Evolutionary conservation across 495 filamentous ascomycete genomes (phyloP).

Genomic region (Penicillium steckii): DNA sequence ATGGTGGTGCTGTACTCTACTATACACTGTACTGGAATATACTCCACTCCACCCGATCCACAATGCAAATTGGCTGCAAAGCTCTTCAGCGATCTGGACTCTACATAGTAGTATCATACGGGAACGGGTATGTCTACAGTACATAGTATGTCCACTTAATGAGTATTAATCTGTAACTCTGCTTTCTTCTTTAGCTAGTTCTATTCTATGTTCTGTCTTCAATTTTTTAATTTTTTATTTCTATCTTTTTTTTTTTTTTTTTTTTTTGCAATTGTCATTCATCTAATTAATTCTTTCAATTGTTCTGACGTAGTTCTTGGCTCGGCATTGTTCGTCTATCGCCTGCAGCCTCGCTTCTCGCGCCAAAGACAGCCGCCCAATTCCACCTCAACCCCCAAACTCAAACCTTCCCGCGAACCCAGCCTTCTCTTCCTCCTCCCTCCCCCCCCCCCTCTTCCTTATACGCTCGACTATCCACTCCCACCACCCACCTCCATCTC

Average conservation of each 20-base stretch:
- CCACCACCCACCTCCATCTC: constrained; percentile 4
- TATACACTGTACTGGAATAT: no score
- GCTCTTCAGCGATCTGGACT: no score
- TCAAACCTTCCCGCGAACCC: constrained; percentile 32
- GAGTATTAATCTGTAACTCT: no score
- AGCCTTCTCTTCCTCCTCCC: constrained; percentile 25
- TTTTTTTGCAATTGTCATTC: neutral
- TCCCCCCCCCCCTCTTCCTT: constrained; percentile 1
- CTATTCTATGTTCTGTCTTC: no score
- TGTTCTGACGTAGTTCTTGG: neutral
- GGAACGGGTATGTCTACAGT: no score
- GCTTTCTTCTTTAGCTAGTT: no score
- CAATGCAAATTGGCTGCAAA: no score
- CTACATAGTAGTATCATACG: no score
- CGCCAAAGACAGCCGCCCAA: constrained; percentile 37
- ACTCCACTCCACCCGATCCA: no score
- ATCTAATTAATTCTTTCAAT: neutral
- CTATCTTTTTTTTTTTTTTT: neutral
- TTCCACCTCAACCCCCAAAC: constrained; percentile 26
- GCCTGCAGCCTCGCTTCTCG: constrained; percentile 39
- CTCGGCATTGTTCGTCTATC: constrained; percentile 29
- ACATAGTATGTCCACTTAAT: no score
- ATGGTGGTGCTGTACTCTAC: no score
- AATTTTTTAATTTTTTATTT: no score
- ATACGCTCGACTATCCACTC: constrained; percentile 5